Evolutionary conservation across 257 asterid genomes (phyloP).

Genomic region (Coffea canephora): DNA sequence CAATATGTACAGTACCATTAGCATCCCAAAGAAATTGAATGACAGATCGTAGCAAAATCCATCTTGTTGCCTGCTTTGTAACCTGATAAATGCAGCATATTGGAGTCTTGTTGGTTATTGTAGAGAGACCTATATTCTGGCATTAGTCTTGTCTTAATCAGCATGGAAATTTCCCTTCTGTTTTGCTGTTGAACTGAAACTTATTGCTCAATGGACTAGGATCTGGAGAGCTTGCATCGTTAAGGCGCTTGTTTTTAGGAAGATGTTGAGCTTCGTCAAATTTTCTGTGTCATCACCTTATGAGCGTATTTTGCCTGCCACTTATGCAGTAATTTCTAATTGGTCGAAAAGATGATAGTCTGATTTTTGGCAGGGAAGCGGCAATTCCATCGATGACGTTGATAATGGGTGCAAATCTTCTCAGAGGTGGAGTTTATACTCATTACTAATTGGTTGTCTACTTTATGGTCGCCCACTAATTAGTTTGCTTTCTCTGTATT

Average conservation of each 20-base stretch:
- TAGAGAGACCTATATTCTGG: too few relatives aligned
- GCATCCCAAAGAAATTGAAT: not conserved
- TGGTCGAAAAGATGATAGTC: not conserved
- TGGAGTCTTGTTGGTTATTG: not conserved
- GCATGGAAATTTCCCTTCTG: not conserved
- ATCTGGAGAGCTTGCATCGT: not conserved
- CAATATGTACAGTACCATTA: not conserved
- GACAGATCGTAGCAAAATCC: not conserved
- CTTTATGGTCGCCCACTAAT: too few relatives aligned
- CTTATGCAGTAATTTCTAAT: not conserved
- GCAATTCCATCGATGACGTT: conserved; percentile 30
- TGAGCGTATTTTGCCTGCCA: not conserved
- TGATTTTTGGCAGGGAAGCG: conserved; percentile 19
- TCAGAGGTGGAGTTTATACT: conserved; percentile 12
- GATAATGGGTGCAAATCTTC: conserved; percentile 33
- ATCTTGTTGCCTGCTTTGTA: conserved; percentile 4
- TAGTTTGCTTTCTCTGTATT: too few relatives aligned
- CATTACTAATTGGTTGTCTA: not conserved
- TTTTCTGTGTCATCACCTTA: not conserved
- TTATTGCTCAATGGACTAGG: not conserved
- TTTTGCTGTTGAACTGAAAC: not conserved
- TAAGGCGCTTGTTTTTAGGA: not conserved
- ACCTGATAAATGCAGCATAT: not conserved
- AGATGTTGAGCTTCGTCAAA: not conserved
- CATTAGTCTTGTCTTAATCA: not conserved